Base-by-base conservation (phyloP, 257 asterid species). In the Przewalskia tangutica region DNA sequence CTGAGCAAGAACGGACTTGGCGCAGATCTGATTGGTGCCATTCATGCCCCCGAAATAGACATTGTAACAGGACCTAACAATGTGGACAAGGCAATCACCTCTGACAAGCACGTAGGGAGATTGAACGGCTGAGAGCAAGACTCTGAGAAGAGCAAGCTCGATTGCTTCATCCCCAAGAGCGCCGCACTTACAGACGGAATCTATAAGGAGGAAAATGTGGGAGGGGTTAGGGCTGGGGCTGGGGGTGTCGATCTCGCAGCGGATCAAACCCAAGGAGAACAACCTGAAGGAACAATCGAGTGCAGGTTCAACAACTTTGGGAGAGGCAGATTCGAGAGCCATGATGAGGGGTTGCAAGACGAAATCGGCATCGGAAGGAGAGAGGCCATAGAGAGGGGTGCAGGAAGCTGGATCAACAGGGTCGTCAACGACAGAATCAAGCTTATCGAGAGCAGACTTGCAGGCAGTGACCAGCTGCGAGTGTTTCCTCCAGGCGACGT, bases 21-120 rank as follows among this genome's bases (percentile, higher is more conserved):
- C 99, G 86, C 99, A 96, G 90, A 96, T 94, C 93, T 96, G 99
- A 89, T 94, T 94, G 89, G 99, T 96, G 53, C 99, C 99, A 80
- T 86, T 96, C 84, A 86, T 91, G 73, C 99, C 97, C 23, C 99
- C 97, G 13, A 96, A 88, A 84, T 96, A 96, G 53, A 96, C 90
- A 85, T 96, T 96, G 88, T 94, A 96, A 89, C 99, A 96, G 81
- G 98, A 94, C 90, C 97, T 90, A 9, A 93, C 99, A 46, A 96
- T 86, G 85, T 93, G 90, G 80, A 94, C 90, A 42, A 96, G 90
- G 83, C 94, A 90, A 85, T 94, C 97, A 14, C 99, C 99, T 20
- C 92, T 87, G 68, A 94, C 87, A 77, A 83, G 83, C 68, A 91
- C 89, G 86, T 85, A 89, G 58, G 97, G 90, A 77, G 99, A 94